A percentile compares a stretch with the other conserved stretches of the same genome.
Conservation (phyloP, 495 filamentous ascomycete genomes). For the Oleoguttula mirabilis region DNA sequence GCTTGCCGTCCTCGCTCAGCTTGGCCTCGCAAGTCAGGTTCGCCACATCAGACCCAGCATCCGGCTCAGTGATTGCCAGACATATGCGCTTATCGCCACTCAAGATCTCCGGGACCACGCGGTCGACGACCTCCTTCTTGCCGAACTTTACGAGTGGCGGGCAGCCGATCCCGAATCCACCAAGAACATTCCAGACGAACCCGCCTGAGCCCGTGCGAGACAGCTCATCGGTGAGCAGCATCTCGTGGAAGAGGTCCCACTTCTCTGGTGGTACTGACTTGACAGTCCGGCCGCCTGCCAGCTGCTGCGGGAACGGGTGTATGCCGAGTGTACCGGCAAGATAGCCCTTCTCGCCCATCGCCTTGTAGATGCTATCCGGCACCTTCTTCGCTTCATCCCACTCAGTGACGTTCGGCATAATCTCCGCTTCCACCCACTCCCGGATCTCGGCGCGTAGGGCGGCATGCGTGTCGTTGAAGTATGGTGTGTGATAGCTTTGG, state of each 20-base stretch:
- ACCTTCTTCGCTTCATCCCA: constrained; percentile 94
- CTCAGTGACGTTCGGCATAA: constrained; percentile 85
- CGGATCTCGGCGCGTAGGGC: constrained; percentile 82
- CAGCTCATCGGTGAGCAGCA: constrained; percentile 87
- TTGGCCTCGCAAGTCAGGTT: constrained; percentile 93
- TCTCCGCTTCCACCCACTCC: constrained; percentile 77
- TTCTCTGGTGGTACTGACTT: constrained; percentile 71
- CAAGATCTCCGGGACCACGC: constrained; percentile 71
- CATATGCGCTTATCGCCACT: constrained; percentile 93
- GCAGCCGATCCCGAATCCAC: constrained; percentile 86
- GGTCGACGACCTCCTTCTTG: constrained; percentile 76
- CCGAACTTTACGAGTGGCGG: constrained; percentile 88
- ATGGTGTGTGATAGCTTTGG: constrained; percentile 89
- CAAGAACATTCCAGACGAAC: constrained; percentile 96
- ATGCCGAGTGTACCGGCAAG: constrained; percentile 78
- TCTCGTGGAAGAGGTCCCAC: constrained; percentile 97
- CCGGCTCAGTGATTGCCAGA: constrained; percentile 68
- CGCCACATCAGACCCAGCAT: constrained; percentile 75
- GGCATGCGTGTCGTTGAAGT: constrained; percentile 86
- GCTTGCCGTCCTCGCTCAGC: constrained; percentile 84
- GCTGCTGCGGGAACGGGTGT: constrained; percentile 57
- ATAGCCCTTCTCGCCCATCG: constrained; percentile 88
- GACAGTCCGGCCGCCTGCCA: constrained; percentile 50
- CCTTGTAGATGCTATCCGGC: constrained; percentile 77
- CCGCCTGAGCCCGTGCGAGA: constrained; percentile 80